Base-by-base conservation (phyloP, 148 eudicot genomes). In the Arctostaphylos glauca region DNA sequence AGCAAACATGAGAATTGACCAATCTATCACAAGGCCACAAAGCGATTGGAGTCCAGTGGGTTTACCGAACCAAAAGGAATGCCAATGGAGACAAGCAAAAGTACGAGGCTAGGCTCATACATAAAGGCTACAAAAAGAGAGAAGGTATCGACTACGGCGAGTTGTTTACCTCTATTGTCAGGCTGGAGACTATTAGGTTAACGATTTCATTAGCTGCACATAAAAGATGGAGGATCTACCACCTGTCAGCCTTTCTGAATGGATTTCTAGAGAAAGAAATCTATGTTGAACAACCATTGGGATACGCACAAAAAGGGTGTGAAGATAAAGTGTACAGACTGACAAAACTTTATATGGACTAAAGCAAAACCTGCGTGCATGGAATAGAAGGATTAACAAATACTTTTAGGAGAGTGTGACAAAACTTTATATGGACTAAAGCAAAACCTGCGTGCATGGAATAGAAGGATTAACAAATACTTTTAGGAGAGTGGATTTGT, bases 11-110 rank as follows among this genome's bases (percentile, higher is more conserved):
- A 25, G 52, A 74, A 25, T 4, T 48, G 3, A 13, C 55, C 3
- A 75, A 6, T 8, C 53, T 74, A 14, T 18, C 47, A 31, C 14
- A 13, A 41, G 68, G 64, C 48, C 67, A 78, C 19, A 41, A 43
- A 78, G 48, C 49, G 13, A 74, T 74, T 74, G 54, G 78, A 74
- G 78, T 46, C 15, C 48, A 74, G 48, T 74, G 25, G 55, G 78
- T 49, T 15, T 46, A 74, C 8, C 47, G 48, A 49, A 49, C 48
- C 14, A 47, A 74, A 55, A 74, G 58, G n/a, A 58, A 78, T 43
- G 15, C 48, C 6, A 59, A 77, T 31, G 67, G 16, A 14, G 43
- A 50, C 7, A 60, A 50, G 5, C 9, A 76, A 53, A 19, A 9
- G 43, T 76, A 76, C 43, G 53, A 50, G 41, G 79, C 76, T 50